Base-by-base conservation (phyloP, 176 grass and related monocot genomes). In the barley (Hordeum vulgare) region DNA sequence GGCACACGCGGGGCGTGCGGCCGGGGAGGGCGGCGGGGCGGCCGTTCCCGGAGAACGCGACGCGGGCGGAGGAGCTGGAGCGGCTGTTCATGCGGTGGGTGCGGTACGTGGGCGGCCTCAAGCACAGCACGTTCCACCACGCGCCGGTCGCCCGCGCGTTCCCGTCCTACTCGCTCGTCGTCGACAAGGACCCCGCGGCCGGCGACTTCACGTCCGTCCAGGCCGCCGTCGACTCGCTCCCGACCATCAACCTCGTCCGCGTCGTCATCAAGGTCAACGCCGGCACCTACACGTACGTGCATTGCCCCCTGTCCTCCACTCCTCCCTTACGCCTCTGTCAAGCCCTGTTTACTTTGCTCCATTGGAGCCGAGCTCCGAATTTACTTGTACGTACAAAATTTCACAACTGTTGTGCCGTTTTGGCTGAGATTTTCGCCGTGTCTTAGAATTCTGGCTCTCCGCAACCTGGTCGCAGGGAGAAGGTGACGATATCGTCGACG, bases 251-350 rank as follows among this genome's bases (percentile, higher is more conserved):
- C 79, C 81, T 99, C 68, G 91, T 84, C 17, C 86, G 91, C 82
- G 93, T 99, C 65, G 89, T 99, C 83, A 94, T 99, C 83, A 94
- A 79, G 83, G 89, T 99, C 97, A 88, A 99, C 60, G 91, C 97
- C 62, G 93, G 97, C 64, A 92, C 79, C 0, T 99, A 94, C 88
- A 96, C 91, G 96, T 98, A 89, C 85, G 96, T 80, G 71, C 39
- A 3, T 61, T 60, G 80, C 20, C 29, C 11, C 1, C 39, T 68
- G 25, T 0, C 23, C 24, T 27, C 24, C 58, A 9, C 24, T 27
- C 24, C 58, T 12, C 0, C 51, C 18, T 56, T 20, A 18, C 3
- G 51, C 51, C 51, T 6, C 9, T 56, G 51, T 20, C 51, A 21
- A 21, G 18, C 51, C 18, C 18, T 56, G 51, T 56, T 56, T 53